These are phyloP conservation scores for Eremothecium sinecaudum DNA, from an alignment of 1,139 yeast genomes.

Conservation along the genomic window DNA sequence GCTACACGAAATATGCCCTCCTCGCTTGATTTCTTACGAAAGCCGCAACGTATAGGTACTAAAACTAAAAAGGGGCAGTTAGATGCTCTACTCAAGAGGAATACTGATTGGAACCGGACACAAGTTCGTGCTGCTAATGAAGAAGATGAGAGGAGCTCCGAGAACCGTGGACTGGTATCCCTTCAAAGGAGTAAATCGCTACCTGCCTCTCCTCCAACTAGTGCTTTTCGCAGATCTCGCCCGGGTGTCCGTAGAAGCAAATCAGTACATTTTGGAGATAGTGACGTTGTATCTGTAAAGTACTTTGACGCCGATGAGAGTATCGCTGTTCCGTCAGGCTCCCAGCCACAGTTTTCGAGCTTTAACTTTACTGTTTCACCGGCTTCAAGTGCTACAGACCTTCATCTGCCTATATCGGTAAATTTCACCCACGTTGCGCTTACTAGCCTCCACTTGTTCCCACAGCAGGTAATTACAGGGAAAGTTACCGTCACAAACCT, in stretches of 20 bases:
- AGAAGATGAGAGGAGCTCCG: conserved; percentile 2
- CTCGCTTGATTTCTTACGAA: conserved; percentile 23
- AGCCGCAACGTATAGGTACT: conserved; percentile 19
- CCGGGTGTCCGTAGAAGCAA: conserved; percentile 20
- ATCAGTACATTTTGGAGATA: conserved; percentile 29
- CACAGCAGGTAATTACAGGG: conserved; percentile 19
- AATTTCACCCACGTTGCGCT: conserved; percentile 24
- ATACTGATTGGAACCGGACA: conserved; percentile 20
- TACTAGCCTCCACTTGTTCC: conserved; percentile 26
- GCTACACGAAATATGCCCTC: conserved; percentile 11
- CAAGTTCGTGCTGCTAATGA: conserved; percentile 2
- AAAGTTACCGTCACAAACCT: conserved; percentile 27
- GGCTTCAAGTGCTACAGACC: conserved; percentile 25
- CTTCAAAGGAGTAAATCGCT: conserved; percentile 24
- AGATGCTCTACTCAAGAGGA: conserved; percentile 19
- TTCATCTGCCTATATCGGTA: conserved; percentile 26
- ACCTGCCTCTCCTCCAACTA: conserved; percentile 21
- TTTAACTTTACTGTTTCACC: conserved; percentile 26
- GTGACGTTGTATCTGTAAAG: conserved; percentile 22
- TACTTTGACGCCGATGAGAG: conserved; percentile 27
- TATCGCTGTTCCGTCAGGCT: not conserved
- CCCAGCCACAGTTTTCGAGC: conserved; percentile 18
- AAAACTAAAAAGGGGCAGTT: conserved; percentile 15
- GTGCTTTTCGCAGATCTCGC: conserved; percentile 8
- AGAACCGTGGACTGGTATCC: conserved; percentile 1